Evolutionary conservation across 495 filamentous ascomycete species (phyloP).

Genomic region (Talaromyces stipitatus): DNA sequence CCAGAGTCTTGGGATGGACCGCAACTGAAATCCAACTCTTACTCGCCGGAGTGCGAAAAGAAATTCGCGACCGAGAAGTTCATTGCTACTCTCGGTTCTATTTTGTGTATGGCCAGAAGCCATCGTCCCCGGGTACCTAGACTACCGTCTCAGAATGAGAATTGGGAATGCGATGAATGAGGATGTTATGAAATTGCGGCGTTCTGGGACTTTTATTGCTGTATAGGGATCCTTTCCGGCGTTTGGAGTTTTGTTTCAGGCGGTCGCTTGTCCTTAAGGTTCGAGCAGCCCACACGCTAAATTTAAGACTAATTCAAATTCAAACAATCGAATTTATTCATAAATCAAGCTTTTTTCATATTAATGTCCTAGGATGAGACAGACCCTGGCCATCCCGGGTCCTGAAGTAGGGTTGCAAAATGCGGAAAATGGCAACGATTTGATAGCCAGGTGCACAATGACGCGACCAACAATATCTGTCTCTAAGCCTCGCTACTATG

Average conservation of each 20-base stretch:
- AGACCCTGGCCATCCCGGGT: background rate
- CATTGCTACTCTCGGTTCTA: slow-evolving; percentile 23
- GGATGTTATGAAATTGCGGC: background rate
- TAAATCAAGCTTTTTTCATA: background rate
- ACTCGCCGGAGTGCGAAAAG: slow-evolving; percentile 35
- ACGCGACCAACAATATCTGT: background rate
- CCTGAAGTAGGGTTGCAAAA: background rate
- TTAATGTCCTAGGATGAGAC: background rate
- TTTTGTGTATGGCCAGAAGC: slow-evolving; percentile 10
- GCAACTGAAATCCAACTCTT: slow-evolving; percentile 40
- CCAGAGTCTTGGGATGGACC: slow-evolving; percentile 34
- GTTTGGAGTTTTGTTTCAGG: too few relatives aligned
- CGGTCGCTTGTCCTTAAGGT: too few relatives aligned
- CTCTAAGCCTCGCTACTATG: too few relatives aligned
- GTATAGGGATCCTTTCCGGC: background rate
- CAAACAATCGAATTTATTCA: too few relatives aligned
- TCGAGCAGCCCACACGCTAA: too few relatives aligned
- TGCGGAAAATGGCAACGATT: background rate
- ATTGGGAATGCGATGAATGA: background rate
- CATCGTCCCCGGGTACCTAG: background rate
- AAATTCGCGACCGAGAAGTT: slow-evolving; percentile 31
- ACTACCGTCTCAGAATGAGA: background rate
- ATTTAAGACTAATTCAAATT: too few relatives aligned
- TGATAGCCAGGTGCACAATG: background rate
- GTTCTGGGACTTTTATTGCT: background rate